Percentiles rank a stretch among this genome's conserved stretches.
phyloP scores from a whole-genome alignment of 768 basidiomycete genomes.

The Leccinum subgranulosum region DNA sequence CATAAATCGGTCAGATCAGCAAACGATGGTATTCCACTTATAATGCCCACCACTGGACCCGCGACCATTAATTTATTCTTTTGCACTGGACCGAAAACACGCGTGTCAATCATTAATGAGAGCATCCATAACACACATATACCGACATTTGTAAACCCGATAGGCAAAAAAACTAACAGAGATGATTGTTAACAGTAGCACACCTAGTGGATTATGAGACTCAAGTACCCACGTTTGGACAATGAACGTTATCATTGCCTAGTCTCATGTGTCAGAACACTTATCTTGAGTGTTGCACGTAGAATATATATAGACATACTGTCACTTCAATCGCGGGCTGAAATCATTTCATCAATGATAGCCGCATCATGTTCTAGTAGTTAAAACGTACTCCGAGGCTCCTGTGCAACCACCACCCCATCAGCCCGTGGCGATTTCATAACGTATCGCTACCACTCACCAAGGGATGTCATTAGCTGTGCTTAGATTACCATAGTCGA shows the following conservation, averaged over 20 bases:
- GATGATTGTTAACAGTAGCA: neutral
- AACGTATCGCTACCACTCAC: slow-evolving; percentile 4
- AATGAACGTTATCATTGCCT: slow-evolving; percentile 27
- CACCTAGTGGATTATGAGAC: too few species aligned
- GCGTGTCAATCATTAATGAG: neutral
- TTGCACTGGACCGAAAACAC: slow-evolving; percentile 8
- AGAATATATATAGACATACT: slow-evolving; percentile 3
- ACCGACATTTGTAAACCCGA: slow-evolving; percentile 24
- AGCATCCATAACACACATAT: neutral
- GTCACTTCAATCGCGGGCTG: slow-evolving; percentile 22
- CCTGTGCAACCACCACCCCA: slow-evolving; percentile 5
- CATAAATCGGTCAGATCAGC: neutral
- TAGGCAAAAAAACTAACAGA: slow-evolving; percentile 22
- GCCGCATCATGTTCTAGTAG: neutral
- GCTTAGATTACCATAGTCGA: slow-evolving; percentile 13
- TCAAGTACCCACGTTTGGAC: too few species aligned
- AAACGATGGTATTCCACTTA: neutral
- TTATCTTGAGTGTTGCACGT: neutral
- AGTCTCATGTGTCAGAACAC: neutral
- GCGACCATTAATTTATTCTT: slow-evolving; percentile 10
- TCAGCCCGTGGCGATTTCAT: neutral
- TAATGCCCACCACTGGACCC: slow-evolving; percentile 12
- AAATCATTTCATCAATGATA: neutral
- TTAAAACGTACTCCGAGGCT: slow-evolving; percentile 20
- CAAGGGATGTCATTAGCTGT: slow-evolving; percentile 17